Conservation (phyloP, 257 asterid genomes). For the Forsythia viridissima region DNA sequence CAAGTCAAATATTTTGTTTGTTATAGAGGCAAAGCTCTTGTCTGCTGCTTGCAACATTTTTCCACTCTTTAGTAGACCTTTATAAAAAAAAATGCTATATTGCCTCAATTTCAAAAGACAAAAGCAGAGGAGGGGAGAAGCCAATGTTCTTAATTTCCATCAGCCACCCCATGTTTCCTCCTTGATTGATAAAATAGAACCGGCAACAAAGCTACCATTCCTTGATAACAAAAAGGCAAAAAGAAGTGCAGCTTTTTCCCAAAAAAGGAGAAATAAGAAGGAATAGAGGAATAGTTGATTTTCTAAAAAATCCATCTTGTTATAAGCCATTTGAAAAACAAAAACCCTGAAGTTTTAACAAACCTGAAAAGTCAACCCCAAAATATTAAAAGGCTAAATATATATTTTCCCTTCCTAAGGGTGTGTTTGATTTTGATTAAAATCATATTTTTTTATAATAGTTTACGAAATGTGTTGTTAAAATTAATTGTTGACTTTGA, state of each 20-base stretch:
- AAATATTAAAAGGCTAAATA: too few species aligned
- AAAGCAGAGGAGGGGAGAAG: not conserved
- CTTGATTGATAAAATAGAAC: not conserved
- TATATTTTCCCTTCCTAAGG: too few species aligned
- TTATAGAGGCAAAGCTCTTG: not conserved
- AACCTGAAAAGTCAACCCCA: too few species aligned
- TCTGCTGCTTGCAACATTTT: not conserved
- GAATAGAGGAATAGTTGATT: not conserved
- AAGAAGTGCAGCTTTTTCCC: not conserved
- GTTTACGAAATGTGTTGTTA: too few species aligned
- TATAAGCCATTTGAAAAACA: not conserved
- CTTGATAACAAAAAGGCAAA: not conserved
- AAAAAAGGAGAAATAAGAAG: not conserved
- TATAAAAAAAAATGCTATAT: not conserved
- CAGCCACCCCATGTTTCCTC: not conserved
- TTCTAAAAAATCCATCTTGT: not conserved
- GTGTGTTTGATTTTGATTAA: too few species aligned
- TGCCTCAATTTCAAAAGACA: not conserved
- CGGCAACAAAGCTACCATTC: not conserved
- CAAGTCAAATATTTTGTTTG: not conserved
- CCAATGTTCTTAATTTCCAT: not conserved
- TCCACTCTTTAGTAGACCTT: not conserved
- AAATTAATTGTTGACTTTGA: too few species aligned
- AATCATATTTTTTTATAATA: too few species aligned
- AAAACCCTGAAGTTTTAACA: not conserved